These are phyloP conservation scores for Pascua sp. DNA, from an alignment of 1,284 basidiomycete genomes.

Conservation along the genomic window DNA sequence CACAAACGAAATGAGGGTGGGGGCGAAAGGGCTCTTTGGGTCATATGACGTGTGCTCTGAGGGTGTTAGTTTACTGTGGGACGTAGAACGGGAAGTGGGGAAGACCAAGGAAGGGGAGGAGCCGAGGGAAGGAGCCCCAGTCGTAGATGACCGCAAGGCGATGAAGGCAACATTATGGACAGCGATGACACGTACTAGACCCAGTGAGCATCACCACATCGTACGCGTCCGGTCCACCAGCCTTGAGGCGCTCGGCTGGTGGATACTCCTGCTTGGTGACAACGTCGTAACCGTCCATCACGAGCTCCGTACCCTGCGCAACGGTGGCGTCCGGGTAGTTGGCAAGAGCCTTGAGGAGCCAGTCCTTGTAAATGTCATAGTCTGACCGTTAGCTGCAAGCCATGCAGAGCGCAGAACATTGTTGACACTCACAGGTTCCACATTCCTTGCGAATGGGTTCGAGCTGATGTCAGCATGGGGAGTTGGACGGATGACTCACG, in stretches of 20 bases:
- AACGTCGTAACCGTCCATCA: constrained; percentile 54
- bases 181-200: constrained; percentile 42
- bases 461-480: constrained; percentile 21
- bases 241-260: constrained; percentile 40
- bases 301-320: constrained; percentile 34
- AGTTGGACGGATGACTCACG: constrained; percentile 21
- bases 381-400: constrained; percentile 26
- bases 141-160: too few species aligned
- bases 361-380: constrained; percentile 46
- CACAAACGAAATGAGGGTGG: constrained; percentile 36
- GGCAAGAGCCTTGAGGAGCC: constrained; percentile 41
- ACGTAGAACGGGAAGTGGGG: too few species aligned
- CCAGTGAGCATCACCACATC: constrained; percentile 56
- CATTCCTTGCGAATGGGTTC: constrained; percentile 37
- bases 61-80: not conserved
- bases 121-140: too few species aligned
- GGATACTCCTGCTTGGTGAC: constrained; percentile 52
- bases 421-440: constrained; percentile 41
- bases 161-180: not conserved
- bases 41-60: constrained; percentile 44
- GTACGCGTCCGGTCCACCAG: constrained; percentile 38
- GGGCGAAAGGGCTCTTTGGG: constrained; percentile 31
- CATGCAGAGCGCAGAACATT: not conserved
- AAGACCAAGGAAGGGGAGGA: too few species aligned
- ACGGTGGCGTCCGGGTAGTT: constrained; percentile 32